Evolutionary conservation across 1,139 yeast genomes (phyloP), one percentile per base, ranked within the genome.

Genomic region (Suhomyces taliae): DNA sequence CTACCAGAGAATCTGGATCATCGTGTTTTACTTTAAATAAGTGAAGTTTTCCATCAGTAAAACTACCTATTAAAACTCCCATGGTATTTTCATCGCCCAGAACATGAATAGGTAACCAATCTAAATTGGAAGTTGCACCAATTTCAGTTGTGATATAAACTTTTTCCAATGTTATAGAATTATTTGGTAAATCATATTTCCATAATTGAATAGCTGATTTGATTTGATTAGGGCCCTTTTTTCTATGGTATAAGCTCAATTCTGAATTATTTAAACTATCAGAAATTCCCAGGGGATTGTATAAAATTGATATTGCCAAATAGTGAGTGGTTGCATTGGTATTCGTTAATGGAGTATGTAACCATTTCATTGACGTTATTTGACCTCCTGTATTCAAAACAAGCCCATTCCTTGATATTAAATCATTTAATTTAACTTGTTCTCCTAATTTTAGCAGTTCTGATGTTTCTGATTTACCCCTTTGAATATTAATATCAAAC

Each of bases 21-120:
- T 48, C 26, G n/a, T 44, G 34, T 2, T 35, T 39, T 0, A 83
- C 63, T 45, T 76, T 76, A 41, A 87, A 61, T 4, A 86, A 60
- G 46, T 84, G 82, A 5, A 83, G 64, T 4, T 70, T 64, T 0
- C 95, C 95, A 61, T 85, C 89, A 38, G 82, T 82, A 54, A 81
- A 83, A 0, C 76, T 71, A 12, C 83, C 84, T 1, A 79, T 78
- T 14, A 86, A 56, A 0, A 80, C 62, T 5, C 80, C 77, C 8
- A 83, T 68, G 2, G 67, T 50, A 4, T 51, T 27, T 0, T 57
- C 55, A 8, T 57, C 60, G 6, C 58, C 58, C 8, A 46, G 46
- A 7, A 66, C 54, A 19, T 61, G 48, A 1, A 63, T 37, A 6
- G 72, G 75, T 10, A 76, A 70, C 87, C 89, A 84, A 41, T 72